Base-by-base conservation (phyloP, 768 basidiomycete genomes). In the Serendipita indica region DNA sequence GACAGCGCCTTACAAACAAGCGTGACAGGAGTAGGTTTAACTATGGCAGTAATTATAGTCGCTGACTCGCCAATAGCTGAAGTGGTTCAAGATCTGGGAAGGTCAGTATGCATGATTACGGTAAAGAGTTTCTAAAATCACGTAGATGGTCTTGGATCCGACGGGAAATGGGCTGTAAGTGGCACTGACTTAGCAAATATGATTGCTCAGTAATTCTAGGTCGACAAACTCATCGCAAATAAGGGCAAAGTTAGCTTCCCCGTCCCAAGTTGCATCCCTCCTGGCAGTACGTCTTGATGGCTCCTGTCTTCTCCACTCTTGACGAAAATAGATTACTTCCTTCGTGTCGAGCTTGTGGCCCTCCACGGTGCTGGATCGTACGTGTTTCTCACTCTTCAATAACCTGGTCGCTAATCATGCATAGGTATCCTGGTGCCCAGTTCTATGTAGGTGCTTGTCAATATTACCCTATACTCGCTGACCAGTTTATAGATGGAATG, bases 31-130 rank as follows among this genome's bases (percentile, higher is more conserved):
- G 41, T n/a, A n/a, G 7, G 7, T n/a, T n/a, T n/a, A 37, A 37
- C 18, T 43, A 37, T 25, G 6, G n/a, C n/a, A n/a, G n/a, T n/a
- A n/a, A n/a, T n/a, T n/a, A n/a, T n/a, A n/a, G n/a, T n/a, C n/a
- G n/a, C n/a, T n/a, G n/a, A n/a, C n/a, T n/a, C n/a, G n/a, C n/a
- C n/a, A 43, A 25, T 16, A 30, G 18, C 67, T 77, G 7, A 67
- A 73, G 57, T 79, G 77, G 77, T 79, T 79, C 70, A 79, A 77
- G 68, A 76, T 79, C 60, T 75, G 71, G 62, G 69, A 79, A 60
- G 77, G 65, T 43, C n/a, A n/a, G n/a, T n/a, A n/a, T n/a, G n/a
- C n/a, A n/a, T n/a, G n/a, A n/a, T n/a, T n/a, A n/a, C n/a, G n/a
- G n/a, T n/a, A n/a, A n/a, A n/a, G n/a, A 63, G 65, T 69, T 33